phyloP scores from a whole-genome alignment of 2,329 filamentous ascomycete species.

The Trichophyton schoenleinii region DNA sequence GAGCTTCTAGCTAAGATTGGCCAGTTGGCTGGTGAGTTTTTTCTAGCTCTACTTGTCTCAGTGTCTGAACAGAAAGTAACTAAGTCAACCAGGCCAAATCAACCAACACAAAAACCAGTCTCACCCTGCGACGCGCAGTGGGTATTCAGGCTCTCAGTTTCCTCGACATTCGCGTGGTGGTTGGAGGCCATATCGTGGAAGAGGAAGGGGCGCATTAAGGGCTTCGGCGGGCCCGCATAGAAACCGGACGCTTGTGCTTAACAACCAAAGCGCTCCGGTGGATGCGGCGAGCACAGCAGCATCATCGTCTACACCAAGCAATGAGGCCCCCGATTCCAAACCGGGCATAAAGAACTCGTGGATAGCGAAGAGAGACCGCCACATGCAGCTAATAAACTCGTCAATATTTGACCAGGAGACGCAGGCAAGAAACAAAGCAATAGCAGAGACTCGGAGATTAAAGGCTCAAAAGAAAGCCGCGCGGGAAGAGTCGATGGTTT shows the following conservation, averaged over 20 bases:
- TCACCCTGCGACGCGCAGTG: constrained; percentile 13
- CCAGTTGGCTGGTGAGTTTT: constrained; percentile 42
- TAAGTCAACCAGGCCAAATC: constrained; percentile 51
- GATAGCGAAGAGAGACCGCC: constrained; percentile 61
- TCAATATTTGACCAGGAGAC: constrained; percentile 63
- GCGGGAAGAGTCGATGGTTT: constrained; percentile 35
- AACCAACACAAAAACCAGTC: constrained; percentile 60
- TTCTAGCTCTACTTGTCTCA: constrained; percentile 22
- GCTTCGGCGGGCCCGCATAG: constrained; percentile 33
- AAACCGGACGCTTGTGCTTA: constrained; percentile 54
- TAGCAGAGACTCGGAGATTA: constrained; percentile 51
- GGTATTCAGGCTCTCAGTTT: constrained; percentile 17
- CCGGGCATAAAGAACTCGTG: constrained; percentile 38
- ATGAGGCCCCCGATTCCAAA: constrained; percentile 20
- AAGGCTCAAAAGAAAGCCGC: constrained; percentile 45
- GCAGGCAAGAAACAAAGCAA: constrained; percentile 55
- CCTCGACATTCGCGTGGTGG: constrained; percentile 21
- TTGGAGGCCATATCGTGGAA: constrained; percentile 34
- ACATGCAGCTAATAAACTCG: constrained; percentile 72
- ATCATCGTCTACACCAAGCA: constrained; percentile 19
- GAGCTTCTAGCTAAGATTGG: constrained; percentile 45
- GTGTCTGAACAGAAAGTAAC: constrained; percentile 14
- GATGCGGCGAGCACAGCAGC: constrained; percentile 17
- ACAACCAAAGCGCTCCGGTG: constrained; percentile 28
- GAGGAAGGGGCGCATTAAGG: constrained; percentile 30